Conservation (phyloP, 768 basidiomycete genomes). For the Antrodiella citrinella region DNA sequence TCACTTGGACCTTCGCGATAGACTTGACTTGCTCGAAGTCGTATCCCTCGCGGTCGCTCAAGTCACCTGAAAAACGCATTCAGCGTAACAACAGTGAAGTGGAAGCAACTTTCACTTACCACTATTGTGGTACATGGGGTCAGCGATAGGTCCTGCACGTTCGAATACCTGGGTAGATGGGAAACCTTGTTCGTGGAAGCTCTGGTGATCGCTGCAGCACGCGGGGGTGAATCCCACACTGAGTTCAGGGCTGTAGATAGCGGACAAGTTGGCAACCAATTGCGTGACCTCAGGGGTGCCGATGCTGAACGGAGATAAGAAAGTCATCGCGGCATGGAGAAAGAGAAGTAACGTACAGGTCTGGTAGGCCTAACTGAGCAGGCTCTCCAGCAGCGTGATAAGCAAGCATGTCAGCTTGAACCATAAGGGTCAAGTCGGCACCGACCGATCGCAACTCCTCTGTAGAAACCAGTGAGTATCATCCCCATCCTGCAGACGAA, state of each 20-base stretch:
- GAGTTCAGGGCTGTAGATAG: slow-evolving; percentile 76
- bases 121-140: slow-evolving; percentile 87
- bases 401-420: slow-evolving; percentile 91
- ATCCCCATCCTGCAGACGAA: neutral
- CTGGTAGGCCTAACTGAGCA: slow-evolving; percentile 75
- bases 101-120: slow-evolving; percentile 34
- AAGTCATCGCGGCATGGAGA: neutral
- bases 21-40: slow-evolving; percentile 75
- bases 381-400: slow-evolving; percentile 78
- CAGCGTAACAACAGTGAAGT: slow-evolving; percentile 2
- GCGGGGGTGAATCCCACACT: slow-evolving; percentile 59
- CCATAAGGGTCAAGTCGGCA: slow-evolving; percentile 71
- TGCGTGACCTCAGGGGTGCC: slow-evolving; percentile 71
- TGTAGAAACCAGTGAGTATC: slow-evolving; percentile 18
- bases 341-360: slow-evolving; percentile 36
- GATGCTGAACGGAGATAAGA: slow-evolving; percentile 40
- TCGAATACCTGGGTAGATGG: slow-evolving; percentile 86
- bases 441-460: slow-evolving; percentile 48
- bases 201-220: slow-evolving; percentile 90
- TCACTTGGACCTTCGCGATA: slow-evolving; percentile 83
- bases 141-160: slow-evolving; percentile 75
- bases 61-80: slow-evolving; percentile 51
- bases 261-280: slow-evolving; percentile 66
- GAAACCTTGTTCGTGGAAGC: slow-evolving; percentile 77
- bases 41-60: slow-evolving; percentile 73